These are phyloP conservation scores for Colletotrichum agaves DNA, from an alignment of 2,329 filamentous ascomycete species.

Conservation along the genomic window DNA sequence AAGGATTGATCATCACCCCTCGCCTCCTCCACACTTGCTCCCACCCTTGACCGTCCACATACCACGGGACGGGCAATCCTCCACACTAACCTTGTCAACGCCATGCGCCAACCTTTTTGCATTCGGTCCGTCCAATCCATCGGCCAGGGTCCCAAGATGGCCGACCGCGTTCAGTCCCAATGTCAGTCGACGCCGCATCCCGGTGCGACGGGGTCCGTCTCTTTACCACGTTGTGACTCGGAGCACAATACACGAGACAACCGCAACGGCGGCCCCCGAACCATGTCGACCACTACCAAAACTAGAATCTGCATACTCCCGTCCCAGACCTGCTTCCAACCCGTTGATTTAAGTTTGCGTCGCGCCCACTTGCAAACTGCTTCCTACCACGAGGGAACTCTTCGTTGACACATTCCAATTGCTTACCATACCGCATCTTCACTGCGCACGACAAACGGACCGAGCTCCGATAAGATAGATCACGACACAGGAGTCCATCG, in stretches of 20 bases:
- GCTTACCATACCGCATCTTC: background rate
- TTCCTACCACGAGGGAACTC: background rate
- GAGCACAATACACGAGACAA: conserved; percentile 15
- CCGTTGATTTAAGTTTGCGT: conserved; percentile 19
- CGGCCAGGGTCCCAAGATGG: background rate
- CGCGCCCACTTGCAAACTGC: conserved; percentile 1
- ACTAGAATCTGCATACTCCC: background rate
- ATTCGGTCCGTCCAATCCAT: conserved; percentile 35
- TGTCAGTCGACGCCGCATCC: conserved; percentile 28
- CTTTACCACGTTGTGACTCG: conserved; percentile 10
- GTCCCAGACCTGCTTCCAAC: background rate
- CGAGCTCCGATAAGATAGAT: background rate
- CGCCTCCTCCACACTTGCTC: conserved; percentile 13
- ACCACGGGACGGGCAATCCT: conserved; percentile 27
- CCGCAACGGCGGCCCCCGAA: conserved; percentile 3
- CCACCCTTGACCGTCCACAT: conserved; percentile 15
- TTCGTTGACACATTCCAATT: conserved; percentile 9
- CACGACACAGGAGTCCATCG: background rate
- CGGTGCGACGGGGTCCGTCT: conserved; percentile 17
- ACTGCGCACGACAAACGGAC: background rate
- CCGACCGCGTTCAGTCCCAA: conserved; percentile 14
- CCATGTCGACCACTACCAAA: background rate
- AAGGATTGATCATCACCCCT: conserved; percentile 24
- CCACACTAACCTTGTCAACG: conserved; percentile 30
- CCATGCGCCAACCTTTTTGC: conserved; percentile 34